Conservation (phyloP, 331 rosid species). For the Arachis monticola region DNA sequence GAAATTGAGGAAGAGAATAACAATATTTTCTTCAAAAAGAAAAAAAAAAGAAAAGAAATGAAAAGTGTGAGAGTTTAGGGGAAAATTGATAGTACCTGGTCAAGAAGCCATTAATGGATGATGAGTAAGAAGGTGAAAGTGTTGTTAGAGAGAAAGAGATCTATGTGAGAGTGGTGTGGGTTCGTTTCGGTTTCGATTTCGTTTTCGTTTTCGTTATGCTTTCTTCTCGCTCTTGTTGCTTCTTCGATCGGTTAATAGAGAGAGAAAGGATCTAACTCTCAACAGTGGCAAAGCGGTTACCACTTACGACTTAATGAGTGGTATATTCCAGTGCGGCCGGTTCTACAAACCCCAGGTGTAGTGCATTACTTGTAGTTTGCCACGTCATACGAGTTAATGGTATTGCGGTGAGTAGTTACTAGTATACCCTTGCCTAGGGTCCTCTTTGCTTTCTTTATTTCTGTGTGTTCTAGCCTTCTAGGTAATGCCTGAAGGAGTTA, state of each 20-base stretch:
- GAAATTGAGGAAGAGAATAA: slow-evolving; percentile 1
- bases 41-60: neutral
- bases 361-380: slow-evolving; percentile 4
- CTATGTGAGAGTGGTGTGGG: slow-evolving; percentile 14
- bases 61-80: neutral
- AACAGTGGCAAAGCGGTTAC: slow-evolving; percentile 24
- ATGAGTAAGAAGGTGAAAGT: slow-evolving; percentile 22
- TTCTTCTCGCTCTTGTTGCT: neutral
- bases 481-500: neutral
- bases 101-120: slow-evolving; percentile 47
- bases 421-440: neutral
- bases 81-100: slow-evolving; percentile 43
- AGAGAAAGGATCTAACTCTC: slow-evolving; percentile 31
- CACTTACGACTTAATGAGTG: slow-evolving; percentile 2
- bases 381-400: neutral
- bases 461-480: too few species aligned
- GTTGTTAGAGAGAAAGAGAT: slow-evolving; percentile 30
- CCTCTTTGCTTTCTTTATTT: neutral
- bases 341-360: neutral
- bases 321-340: slow-evolving; percentile 21
- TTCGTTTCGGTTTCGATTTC: slow-evolving; percentile 8
- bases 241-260: slow-evolving; percentile 27
- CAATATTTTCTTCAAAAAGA: neutral
- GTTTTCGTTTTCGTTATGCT: slow-evolving; percentile 23
- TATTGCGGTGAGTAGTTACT: neutral